Evolutionary conservation across 2,329 filamentous ascomycete species (phyloP).

Genomic region (Aspergillus cejpii): DNA sequence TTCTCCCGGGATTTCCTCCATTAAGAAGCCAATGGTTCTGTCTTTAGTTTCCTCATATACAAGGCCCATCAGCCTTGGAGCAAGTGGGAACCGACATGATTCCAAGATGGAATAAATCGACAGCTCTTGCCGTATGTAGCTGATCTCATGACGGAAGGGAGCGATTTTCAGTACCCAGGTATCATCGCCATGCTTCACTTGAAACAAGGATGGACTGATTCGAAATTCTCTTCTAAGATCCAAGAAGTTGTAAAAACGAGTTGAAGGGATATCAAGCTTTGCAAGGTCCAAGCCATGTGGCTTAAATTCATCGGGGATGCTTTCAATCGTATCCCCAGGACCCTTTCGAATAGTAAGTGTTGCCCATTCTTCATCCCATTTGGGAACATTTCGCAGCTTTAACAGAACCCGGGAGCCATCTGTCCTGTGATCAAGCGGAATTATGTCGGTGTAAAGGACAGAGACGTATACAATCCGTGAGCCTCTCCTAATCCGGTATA

Average conservation of each 20-base stretch:
- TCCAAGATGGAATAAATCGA: constrained; percentile 5
- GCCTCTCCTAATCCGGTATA: constrained; percentile 9
- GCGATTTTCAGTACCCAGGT: constrained; percentile 8
- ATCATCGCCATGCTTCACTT: constrained; percentile 1
- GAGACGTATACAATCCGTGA: constrained; percentile 11
- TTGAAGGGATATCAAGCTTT: neutral
- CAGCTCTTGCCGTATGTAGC: constrained; percentile 2
- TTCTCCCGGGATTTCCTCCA: constrained; percentile 5
- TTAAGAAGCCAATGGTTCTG: constrained; percentile 8
- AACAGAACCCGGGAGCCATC: constrained; percentile 5
- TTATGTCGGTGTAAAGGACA: constrained; percentile 6
- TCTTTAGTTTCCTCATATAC: constrained; percentile 8
- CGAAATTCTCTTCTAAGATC: constrained; percentile 1
- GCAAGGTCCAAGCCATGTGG: constrained; percentile 6
- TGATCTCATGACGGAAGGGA: constrained; percentile 6
- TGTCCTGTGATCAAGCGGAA: constrained; percentile 7
- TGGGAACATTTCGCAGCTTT: constrained; percentile 6
- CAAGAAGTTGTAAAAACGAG: constrained; percentile 4
- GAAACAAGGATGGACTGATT: constrained; percentile 5
- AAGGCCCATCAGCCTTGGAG: constrained; percentile 6
- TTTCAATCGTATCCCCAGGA: constrained; percentile 4
- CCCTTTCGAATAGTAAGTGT: constrained; percentile 8
- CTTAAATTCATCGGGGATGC: constrained; percentile 3
- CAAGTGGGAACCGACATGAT: constrained; percentile 2
- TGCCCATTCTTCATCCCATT: constrained; percentile 12